Evolutionary conservation across 495 filamentous ascomycete genomes (phyloP), one percentile per base, ranked within the genome.

Genomic region (Cercophora samala): DNA sequence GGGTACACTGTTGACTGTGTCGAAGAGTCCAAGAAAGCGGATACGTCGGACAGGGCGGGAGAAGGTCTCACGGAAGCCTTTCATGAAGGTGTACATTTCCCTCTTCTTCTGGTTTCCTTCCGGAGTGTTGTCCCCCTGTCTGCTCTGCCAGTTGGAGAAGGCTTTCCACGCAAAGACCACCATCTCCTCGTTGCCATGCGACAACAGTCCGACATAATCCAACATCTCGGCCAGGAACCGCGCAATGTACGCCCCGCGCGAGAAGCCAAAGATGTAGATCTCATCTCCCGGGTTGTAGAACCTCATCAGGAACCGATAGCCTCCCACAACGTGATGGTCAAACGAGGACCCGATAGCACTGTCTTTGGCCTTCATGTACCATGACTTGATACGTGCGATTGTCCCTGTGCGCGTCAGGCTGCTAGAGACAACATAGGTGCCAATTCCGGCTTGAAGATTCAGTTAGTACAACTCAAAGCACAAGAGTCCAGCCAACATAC

Each of bases 221-320:
- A 96, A 81, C 92, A 96, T 95, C 71, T 94, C 91, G 1, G 91
- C 90, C 4, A 96, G 81, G 72, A 94, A 95, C 15, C 91, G 87
- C 5, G 92, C 92, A 23, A 91, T 92, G 74, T 95, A 96, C n/a
- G 91, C 87, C 13, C 92, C 92, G 22, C 92, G 87, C 51, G 88
- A 91, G 81, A 96, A 96, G 17, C 92, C 92, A 59, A 95, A 94
- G 70, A 95, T 86, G 68, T 85, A 86, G 63, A 95, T 93, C 72
- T 93, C 88, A 68, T 95, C 91, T 5, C 91, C 92, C 0, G 88
- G 86, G 17, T 82, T 79, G 73, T 96, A 96, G 76, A 92, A 93
- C 37, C 90, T 87, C 92, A 96, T 96, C 42, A 94, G 80, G 76
- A 96, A 95, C 67, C 90, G 91, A 74, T 96, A 96, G 19, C 91